Percentiles rank a stretch among this genome's conserved stretches.
These are phyloP conservation scores for Rhinocladiella similis DNA, from an alignment of 2,329 filamentous ascomycete species.

Conservation along the genomic window DNA sequence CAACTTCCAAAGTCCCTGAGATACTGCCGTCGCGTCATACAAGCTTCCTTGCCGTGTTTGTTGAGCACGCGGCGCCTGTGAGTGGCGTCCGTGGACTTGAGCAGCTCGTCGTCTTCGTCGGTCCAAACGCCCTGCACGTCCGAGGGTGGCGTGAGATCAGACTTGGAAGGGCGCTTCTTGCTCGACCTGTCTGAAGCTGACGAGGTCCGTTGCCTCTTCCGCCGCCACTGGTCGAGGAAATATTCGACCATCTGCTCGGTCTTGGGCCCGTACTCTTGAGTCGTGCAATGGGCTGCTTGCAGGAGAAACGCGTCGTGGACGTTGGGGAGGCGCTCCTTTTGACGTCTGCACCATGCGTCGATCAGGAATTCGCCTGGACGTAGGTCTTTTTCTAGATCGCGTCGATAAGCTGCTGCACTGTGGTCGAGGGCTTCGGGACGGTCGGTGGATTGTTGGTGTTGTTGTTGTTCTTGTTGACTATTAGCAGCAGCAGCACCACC, in stretches of 20 bases:
- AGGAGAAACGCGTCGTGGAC: slow-evolving; percentile 11
- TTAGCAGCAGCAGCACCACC: no score
- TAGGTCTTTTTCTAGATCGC: no score
- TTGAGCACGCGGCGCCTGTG: slow-evolving; percentile 33
- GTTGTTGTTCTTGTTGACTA: no score
- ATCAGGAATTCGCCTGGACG: background rate
- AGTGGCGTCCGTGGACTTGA: slow-evolving; percentile 37
- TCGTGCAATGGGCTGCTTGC: slow-evolving; percentile 18
- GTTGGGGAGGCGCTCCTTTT: slow-evolving; percentile 4
- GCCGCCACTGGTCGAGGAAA: background rate
- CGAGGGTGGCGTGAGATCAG: slow-evolving; percentile 40
- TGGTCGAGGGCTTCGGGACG: background rate
- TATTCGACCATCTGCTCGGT: background rate
- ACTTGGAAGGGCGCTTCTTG: slow-evolving; percentile 35
- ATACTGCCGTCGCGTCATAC: slow-evolving; percentile 3
- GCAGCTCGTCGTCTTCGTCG: slow-evolving; percentile 42
- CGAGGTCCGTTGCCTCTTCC: slow-evolving; percentile 9
- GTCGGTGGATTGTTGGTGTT: no score
- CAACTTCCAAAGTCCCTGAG: background rate
- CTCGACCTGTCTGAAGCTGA: slow-evolving; percentile 13
- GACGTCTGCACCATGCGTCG: slow-evolving; percentile 11
- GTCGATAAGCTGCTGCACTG: no score
- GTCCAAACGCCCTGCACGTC: slow-evolving; percentile 50
- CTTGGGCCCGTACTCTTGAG: slow-evolving; percentile 10
- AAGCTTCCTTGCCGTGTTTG: slow-evolving; percentile 45